Base-by-base conservation (phyloP, 192 early-diverging fungal genomes). In the Rhizophagus prolifer region DNA sequence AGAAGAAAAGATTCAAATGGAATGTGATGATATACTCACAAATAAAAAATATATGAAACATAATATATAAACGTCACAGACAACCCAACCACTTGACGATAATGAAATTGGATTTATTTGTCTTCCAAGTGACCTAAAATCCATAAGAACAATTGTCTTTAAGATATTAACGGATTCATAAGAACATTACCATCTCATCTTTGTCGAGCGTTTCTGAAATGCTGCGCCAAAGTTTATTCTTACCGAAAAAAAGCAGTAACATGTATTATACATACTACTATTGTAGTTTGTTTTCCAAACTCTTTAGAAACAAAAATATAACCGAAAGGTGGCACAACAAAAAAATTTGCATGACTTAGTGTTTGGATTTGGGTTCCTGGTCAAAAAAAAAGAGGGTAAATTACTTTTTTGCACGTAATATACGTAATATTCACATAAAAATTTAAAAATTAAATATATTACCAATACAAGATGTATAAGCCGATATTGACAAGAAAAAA, bases 301-400 rank as follows among this genome's bases (percentile, higher is more conserved):
- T 36, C 19, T 67, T 67, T 67, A n/a, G 31, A 67, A 23, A 67
- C 65, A 67, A 67, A 36, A n/a, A 67, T 67, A 67, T 67, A 67
- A 41, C 65, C 36, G 7, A 67, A 67, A 41, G 65, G 65, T 14
- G 65, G 65, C 4, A 67, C 65, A 38, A 28, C 65, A 67, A 67
- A 67, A 38, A 67, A 67, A n/a, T 67, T 67, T 34, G 65, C 65
- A 38, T 67, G 65, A 41, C 65, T 67, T 12, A 67, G n/a, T 4
- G 65, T 12, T 23, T 67, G 31, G 3, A 67, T 21, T 23, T 67
- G 31, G 9, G 23, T n/a, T 38, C 16, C 65, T 66, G n/a, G 19
- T 41, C 9, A n/a, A 12, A 30, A 64, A 63, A 31, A 12, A 2
- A 13, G 16, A 0, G 25, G 12, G n/a, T 10, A 3, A 61, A 25